These are phyloP conservation scores for Vitis riparia DNA, from an alignment of 164 flowering plant species.

Conservation along the genomic window DNA sequence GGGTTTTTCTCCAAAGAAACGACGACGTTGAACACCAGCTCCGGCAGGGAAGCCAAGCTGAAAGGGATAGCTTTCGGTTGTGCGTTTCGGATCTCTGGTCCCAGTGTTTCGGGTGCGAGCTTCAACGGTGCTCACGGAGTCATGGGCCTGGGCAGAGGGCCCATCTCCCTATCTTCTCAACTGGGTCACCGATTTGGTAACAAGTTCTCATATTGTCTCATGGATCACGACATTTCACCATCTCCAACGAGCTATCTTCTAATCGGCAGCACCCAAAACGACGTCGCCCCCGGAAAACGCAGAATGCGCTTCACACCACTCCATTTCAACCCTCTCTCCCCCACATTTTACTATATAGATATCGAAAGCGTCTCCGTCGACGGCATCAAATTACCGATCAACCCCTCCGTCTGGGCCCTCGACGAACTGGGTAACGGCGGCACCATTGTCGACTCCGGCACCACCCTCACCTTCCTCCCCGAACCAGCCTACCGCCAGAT, in stretches of 20 bases:
- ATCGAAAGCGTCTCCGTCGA: slow-evolving; percentile 47
- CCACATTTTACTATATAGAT: slow-evolving; percentile 70
- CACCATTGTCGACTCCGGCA: slow-evolving; percentile 77
- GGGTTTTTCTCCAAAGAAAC: slow-evolving; percentile 69
- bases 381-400: slow-evolving; percentile 39
- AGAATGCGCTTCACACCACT: slow-evolving; percentile 59
- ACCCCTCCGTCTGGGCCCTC: slow-evolving; percentile 58
- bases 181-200: slow-evolving; percentile 58
- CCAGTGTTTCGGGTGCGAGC: slow-evolving; percentile 45
- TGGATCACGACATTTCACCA: slow-evolving; percentile 76
- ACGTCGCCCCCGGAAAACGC: background rate
- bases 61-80: slow-evolving; percentile 56
- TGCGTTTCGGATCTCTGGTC: slow-evolving; percentile 58
- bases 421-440: slow-evolving; percentile 68
- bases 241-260: slow-evolving; percentile 72
- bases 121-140: slow-evolving; percentile 73
- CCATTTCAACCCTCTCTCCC: slow-evolving; percentile 48
- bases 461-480: slow-evolving; percentile 60
- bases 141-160: slow-evolving; percentile 79
- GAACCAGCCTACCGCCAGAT: slow-evolving; percentile 54
- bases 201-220: slow-evolving; percentile 77
- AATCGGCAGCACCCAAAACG: slow-evolving; percentile 41
- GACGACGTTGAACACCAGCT: slow-evolving; percentile 48
- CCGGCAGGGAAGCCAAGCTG: slow-evolving; percentile 18
- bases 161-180: slow-evolving; percentile 75